Conservation (phyloP, 2,329 filamentous ascomycete genomes). For the Neofusicoccum kwambonambiense region DNA sequence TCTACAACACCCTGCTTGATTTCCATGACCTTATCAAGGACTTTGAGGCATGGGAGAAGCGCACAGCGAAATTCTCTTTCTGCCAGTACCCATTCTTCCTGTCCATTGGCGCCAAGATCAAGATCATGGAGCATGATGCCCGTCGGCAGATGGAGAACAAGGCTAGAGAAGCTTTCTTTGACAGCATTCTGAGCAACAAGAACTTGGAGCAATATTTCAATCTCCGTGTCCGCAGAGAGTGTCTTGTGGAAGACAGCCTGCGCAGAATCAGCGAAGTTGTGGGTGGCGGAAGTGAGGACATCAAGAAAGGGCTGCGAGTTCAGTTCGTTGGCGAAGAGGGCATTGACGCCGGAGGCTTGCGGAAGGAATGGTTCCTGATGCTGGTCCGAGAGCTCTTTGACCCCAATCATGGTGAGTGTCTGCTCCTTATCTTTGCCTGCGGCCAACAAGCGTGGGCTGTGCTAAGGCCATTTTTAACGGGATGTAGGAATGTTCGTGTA, state of each 20-base stretch:
- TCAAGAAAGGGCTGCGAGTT: conserved; percentile 86
- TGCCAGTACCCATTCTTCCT: conserved; percentile 91
- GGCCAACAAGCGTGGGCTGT: neutral
- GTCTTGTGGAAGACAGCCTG: conserved; percentile 83
- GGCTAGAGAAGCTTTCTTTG: conserved; percentile 86
- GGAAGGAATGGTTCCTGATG: conserved; percentile 93
- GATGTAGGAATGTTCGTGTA: conserved; percentile 82
- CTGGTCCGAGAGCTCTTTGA: conserved; percentile 88
- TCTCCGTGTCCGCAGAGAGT: conserved; percentile 76
- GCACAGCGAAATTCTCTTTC: conserved; percentile 73
- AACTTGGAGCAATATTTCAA: conserved; percentile 75
- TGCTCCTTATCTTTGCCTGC: neutral
- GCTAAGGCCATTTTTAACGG: neutral
- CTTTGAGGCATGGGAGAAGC: conserved; percentile 84
- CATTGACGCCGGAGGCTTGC: conserved; percentile 81
- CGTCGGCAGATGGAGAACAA: conserved; percentile 85
- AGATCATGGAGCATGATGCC: conserved; percentile 84
- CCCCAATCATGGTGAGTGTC: conserved; percentile 72
- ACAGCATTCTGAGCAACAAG: conserved; percentile 75
- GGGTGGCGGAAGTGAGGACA: conserved; percentile 75
- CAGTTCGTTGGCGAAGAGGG: conserved; percentile 87
- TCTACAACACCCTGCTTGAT: conserved; percentile 85
- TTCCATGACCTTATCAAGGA: conserved; percentile 82
- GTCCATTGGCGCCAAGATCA: conserved; percentile 89
- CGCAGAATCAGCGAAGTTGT: conserved; percentile 82